Evolutionary conservation across 2,329 filamentous ascomycete species (phyloP).

Genomic region (Uncinocarpus reesii): DNA sequence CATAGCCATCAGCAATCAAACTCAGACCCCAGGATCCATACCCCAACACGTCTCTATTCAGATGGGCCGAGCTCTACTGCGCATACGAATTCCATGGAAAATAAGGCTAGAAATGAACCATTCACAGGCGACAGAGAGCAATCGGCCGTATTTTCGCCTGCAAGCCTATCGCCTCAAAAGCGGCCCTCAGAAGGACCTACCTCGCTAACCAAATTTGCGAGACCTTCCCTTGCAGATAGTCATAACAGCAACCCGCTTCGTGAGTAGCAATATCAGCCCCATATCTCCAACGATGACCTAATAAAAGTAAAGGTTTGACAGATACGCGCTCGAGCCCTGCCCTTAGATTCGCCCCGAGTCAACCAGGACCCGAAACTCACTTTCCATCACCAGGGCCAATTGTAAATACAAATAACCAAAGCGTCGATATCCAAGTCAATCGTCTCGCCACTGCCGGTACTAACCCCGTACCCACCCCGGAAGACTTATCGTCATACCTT

Average conservation of each 20-base stretch:
- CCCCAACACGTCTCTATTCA: neutral
- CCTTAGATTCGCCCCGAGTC: neutral
- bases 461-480: neutral
- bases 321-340: neutral
- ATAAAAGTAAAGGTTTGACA: neutral
- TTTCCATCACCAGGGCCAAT: neutral
- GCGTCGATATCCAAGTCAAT: neutral
- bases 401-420: neutral
- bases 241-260: neutral
- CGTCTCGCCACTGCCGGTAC: neutral
- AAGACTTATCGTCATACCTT: slow-evolving; percentile 27
- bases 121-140: neutral
- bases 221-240: neutral
- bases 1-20: neutral
- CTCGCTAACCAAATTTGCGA: neutral
- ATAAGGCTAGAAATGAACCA: neutral
- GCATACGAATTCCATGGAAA: neutral
- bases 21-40: neutral
- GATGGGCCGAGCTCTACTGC: neutral
- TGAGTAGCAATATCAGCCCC: neutral
- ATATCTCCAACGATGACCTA: neutral
- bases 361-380: neutral
- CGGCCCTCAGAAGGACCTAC: neutral
- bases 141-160: neutral
- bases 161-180: neutral